phyloP scores from a whole-genome alignment of 2,329 filamentous ascomycete species.

The Ceratocystis huliohia region DNA sequence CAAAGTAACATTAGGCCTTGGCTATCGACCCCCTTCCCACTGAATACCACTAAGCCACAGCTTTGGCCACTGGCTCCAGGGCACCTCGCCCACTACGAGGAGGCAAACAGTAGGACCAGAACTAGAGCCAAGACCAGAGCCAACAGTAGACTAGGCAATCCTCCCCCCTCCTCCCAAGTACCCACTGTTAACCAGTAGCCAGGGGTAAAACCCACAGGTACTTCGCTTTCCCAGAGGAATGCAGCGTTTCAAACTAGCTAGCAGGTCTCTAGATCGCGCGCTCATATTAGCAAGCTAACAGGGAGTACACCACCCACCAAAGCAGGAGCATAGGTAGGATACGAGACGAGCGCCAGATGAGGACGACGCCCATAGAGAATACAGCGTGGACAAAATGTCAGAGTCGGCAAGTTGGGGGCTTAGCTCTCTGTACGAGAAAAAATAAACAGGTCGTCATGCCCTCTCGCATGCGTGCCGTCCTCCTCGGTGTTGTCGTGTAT shows the following conservation, averaged over 20 bases:
- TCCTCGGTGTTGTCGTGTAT: no score
- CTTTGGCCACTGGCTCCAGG: not conserved
- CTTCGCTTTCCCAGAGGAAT: not conserved
- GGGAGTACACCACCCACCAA: not conserved
- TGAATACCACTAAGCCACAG: not conserved
- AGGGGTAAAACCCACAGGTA: conserved; percentile 10
- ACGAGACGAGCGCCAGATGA: not conserved
- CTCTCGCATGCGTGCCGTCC: no score
- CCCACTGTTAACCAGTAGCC: conserved; percentile 6
- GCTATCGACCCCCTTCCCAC: not conserved
- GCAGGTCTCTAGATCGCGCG: conserved; percentile 14
- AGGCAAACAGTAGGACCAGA: no score
- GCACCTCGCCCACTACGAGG: not conserved
- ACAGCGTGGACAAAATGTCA: no score
- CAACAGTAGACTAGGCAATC: not conserved
- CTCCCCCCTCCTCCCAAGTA: not conserved
- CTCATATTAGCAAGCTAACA: conserved; percentile 27
- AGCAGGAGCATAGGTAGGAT: not conserved
- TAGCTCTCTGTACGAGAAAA: no score
- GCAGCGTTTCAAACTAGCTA: not conserved
- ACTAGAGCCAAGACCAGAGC: no score
- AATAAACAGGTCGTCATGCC: no score
- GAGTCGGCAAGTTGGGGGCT: no score
- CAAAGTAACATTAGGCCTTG: no score
- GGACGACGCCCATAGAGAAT: not conserved